Evolutionary conservation across 331 rosid genomes (phyloP).

Genomic region (Malus hybrid): DNA sequence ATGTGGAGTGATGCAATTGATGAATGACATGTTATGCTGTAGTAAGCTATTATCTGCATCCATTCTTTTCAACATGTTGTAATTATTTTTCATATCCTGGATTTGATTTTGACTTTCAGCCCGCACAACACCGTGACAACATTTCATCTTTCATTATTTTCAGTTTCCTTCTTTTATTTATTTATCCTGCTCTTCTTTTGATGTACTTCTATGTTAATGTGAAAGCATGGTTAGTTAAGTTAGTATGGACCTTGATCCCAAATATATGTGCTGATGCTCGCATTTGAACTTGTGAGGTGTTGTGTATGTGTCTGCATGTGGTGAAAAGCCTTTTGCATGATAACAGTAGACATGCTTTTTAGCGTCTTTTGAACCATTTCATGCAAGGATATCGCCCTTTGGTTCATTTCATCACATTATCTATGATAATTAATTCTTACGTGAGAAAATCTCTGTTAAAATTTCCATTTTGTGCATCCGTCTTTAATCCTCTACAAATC

Average conservation of each 20-base stretch:
- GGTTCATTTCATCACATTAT: not conserved
- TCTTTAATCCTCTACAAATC: not conserved
- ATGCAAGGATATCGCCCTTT: not conserved
- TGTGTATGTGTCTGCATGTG: not conserved
- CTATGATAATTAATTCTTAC: not conserved
- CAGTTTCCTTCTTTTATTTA: not conserved
- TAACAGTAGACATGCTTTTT: not conserved
- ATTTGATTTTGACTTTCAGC: not conserved
- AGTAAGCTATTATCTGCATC: not conserved
- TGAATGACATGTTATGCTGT: not conserved
- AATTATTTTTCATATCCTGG: not conserved
- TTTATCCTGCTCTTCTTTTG: not conserved
- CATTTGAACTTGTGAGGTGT: not conserved
- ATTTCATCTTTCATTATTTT: not conserved
- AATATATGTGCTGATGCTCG: not conserved
- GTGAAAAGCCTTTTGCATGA: not conserved
- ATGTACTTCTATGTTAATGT: not conserved
- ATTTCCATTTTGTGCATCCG: not conserved
- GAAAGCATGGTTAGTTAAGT: not conserved
- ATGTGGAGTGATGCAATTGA: conserved; percentile 9
- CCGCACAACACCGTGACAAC: not conserved
- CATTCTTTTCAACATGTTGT: not conserved
- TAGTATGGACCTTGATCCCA: not conserved
- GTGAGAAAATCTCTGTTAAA: not conserved
- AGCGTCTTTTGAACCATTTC: not conserved